These are phyloP conservation scores for Saccharomyces hybrid DNA, from an alignment of 1,139 yeast genomes.

Conservation along the genomic window DNA sequence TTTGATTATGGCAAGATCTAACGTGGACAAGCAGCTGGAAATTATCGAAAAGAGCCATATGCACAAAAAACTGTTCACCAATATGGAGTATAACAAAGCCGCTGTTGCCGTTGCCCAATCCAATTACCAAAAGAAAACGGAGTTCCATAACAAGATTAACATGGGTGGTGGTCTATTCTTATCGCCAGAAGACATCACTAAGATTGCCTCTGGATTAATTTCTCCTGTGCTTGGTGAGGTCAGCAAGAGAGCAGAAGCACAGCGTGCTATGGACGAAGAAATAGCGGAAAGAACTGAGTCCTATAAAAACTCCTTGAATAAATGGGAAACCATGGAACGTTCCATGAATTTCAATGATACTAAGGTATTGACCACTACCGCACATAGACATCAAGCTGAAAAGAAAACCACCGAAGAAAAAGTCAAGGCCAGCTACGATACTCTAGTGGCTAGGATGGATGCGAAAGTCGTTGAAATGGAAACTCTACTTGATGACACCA, in stretches of 20 bases:
- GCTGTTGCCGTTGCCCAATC: conserved; percentile 62
- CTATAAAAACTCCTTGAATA: conserved; percentile 6
- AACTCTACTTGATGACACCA: conserved; percentile 27
- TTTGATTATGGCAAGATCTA: conserved; percentile 53
- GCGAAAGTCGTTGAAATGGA: conserved; percentile 25
- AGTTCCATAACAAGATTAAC: conserved; percentile 38
- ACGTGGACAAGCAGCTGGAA: conserved; percentile 46
- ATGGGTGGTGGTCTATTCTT: conserved; percentile 87
- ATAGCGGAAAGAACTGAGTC: conserved; percentile 26
- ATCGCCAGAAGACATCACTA: conserved; percentile 67
- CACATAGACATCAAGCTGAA: conserved; percentile 29
- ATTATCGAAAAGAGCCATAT: conserved; percentile 36
- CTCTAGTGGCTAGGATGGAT: conserved; percentile 25
- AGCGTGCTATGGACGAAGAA: conserved; percentile 62
- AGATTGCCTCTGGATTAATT: conserved; percentile 75
- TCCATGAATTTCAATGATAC: conserved; percentile 21
- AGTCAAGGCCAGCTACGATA: conserved; percentile 27
- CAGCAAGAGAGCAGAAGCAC: conserved; percentile 58
- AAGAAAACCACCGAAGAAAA: conserved; percentile 18
- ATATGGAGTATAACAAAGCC: conserved; percentile 38
- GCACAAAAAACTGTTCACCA: conserved; percentile 32
- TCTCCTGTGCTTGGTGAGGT: conserved; percentile 81
- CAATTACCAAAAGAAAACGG: conserved; percentile 22
- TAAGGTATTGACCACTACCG: conserved; percentile 17
- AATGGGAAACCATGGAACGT: conserved; percentile 15